Conservation (phyloP, 2,329 filamentous ascomycete genomes). For the Arthrobotrys iridis region DNA sequence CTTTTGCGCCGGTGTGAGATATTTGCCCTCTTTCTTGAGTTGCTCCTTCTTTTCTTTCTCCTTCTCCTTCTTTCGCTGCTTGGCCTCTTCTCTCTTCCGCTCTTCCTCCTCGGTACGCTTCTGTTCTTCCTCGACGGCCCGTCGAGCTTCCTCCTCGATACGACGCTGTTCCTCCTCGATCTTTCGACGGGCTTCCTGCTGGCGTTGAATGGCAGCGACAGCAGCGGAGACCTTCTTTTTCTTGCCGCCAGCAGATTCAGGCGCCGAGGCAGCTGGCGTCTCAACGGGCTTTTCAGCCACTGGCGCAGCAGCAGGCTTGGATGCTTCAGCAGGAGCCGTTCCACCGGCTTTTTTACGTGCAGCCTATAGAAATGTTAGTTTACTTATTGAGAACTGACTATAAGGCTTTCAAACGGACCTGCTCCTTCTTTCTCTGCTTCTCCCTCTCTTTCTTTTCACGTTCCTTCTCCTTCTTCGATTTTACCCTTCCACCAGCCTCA, state of each 20-base stretch:
- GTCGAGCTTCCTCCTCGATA: conserved; percentile 73
- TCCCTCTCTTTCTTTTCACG: conserved; percentile 97
- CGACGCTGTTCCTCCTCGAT: conserved; percentile 73
- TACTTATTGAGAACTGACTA: background rate
- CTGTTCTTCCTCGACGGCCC: conserved; percentile 67
- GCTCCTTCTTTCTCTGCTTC: conserved; percentile 98
- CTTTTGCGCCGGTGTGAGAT: conserved; percentile 84
- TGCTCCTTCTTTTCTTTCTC: conserved; percentile 88
- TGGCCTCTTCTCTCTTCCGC: conserved; percentile 76
- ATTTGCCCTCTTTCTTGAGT: conserved; percentile 87
- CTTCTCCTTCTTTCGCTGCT: conserved; percentile 81
- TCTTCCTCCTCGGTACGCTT: conserved; percentile 63
- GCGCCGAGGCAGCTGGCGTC: conserved; percentile 61
- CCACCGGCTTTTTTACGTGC: conserved; percentile 80
- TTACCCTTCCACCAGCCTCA: conserved; percentile 72
- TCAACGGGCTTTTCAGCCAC: conserved; percentile 46
- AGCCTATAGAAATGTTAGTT: conserved; percentile 66
- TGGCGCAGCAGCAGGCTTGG: conserved; percentile 55
- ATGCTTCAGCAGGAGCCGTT: conserved; percentile 58
- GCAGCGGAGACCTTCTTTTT: conserved; percentile 88
- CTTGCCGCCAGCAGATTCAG: conserved; percentile 71
- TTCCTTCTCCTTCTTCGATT: conserved; percentile 99
- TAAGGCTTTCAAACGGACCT: conserved; percentile 70
- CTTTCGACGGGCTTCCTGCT: conserved; percentile 79
- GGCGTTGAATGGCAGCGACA: conserved; percentile 78